Base-by-base conservation (phyloP, 1,284 basidiomycete genomes). In the Somion occarium region DNA sequence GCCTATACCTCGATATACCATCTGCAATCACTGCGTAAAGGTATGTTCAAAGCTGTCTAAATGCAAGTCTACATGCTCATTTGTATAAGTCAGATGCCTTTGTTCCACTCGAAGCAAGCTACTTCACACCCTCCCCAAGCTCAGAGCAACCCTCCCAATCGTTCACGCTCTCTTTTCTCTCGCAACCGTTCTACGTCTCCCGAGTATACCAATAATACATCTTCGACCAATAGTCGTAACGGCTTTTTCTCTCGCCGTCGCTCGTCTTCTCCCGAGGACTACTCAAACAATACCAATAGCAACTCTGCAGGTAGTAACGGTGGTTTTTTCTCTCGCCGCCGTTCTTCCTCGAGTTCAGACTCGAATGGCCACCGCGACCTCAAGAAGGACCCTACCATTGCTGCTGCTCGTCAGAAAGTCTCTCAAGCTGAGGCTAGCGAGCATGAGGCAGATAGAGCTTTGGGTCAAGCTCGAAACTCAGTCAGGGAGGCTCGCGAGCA, bases 401-500 rank as follows among this genome's bases (percentile, higher is more conserved):
- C 72, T 7, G 65, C 67, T 12, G 82, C 80, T 7, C 74, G 75
- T 23, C 66, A 76, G 56, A 82, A 78, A 59, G 75, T 84, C 18
- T 53, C 68, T 0, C 70, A 76, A 24, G 82, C 82, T 1, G 79
- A 82, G 62, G 61, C 66, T 13, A 77, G 77, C 0, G 82, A 85
- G 65, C 69, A 69, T 38, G 72, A 72, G 3, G 82, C 80, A 3
- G 82, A 85, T 57, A 64, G 66, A 5, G 82, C 82, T 1, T 65
- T 84, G 19, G 53, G 61, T 24, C 62, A 69, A 15, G 78, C 79
- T 1, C 61, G 78, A n/a, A 58, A 60, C 9, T 71, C 70, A 34
- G 80, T 80, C 13, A 68, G 67, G 34, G 75, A 75, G 53, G 82
- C 82, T 2, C 67, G 68, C 37, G 73, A 79, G 24, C 79, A 83